Evolutionary conservation across 1,284 basidiomycete species (phyloP), one percentile per base, ranked within the genome.

Genomic region (Moesziomyces globuligerus): DNA sequence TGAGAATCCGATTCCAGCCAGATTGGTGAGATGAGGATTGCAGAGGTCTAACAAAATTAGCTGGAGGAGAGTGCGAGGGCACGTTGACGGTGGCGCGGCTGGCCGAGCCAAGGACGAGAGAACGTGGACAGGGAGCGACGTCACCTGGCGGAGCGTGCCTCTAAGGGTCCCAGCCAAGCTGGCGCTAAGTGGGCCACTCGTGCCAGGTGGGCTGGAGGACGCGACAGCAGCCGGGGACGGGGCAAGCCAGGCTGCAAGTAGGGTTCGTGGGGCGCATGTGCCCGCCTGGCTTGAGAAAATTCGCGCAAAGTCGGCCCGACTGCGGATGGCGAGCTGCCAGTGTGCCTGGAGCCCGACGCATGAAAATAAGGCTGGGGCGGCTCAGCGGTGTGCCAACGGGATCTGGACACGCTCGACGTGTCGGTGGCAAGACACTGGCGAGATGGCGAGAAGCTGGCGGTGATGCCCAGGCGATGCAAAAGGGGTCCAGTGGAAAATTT

Each of bases 131-230:
- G 25, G 8, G 26, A 25, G 38, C 48, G 45, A 52, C 53, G 59
- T 64, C 51, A 52, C 53, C 38, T 7, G 21, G 29, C 34, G 41
- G 15, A 4, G 26, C n/a, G 13, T 54, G 32, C 43, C 53, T 55
- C 28, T 44, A 48, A 52, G 56, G 32, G 50, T 59, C 45, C 64
- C 46, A 57, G 64, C 42, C 26, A 18, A 39, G 40, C 64, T 67
- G 48, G 57, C 51, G 64, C 64, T 44, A 51, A 25, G 29, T 25
- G n/a, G 26, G 9, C 28, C 17, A 18, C 49, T 67, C 57, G 64
- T 67, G 64, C 64, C 32, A 67, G 57, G 29, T 56, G 45, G 57
- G 57, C 64, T 67, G 64, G 57, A 57, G 46, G 46, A 65, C 32
- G 42, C 41, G 45, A 36, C 7, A 5, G 0, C 4, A 36, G 28